These are phyloP conservation scores for Mycena rosella DNA, from an alignment of 768 basidiomycete genomes.

Conservation along the genomic window DNA sequence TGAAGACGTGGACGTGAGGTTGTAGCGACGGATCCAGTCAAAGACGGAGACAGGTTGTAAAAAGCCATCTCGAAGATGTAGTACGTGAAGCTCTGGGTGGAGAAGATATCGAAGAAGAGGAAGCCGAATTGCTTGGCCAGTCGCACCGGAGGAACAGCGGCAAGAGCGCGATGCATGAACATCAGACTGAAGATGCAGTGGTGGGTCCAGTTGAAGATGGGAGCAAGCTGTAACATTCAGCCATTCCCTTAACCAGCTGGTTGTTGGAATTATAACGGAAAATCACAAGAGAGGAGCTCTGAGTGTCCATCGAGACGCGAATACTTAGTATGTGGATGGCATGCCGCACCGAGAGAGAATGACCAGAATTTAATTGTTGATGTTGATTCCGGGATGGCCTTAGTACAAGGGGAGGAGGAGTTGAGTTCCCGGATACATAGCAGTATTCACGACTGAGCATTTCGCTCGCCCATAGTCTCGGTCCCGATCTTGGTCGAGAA, in stretches of 20 bases:
- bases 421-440: conserved; percentile 97
- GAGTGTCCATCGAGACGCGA: no score
- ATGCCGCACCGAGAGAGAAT: no score
- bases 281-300: conserved; percentile 83
- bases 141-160: no score
- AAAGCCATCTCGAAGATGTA: no score
- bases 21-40: no score
- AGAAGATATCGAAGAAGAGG: no score
- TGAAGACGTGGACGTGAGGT: no score
- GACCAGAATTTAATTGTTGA: conserved; percentile 99
- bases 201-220: conserved; percentile 95
- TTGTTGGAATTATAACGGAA: conserved; percentile 85
- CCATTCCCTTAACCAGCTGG: conserved; percentile 80
- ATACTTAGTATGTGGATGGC: no score
- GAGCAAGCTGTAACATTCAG: conserved; percentile 95
- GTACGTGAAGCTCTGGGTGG: no score
- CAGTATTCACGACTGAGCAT: conserved; percentile 99
- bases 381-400: conserved; percentile 99
- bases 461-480: conserved; percentile 99
- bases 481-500: conserved; percentile 99
- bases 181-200: conserved; percentile 98
- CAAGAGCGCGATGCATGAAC: no score
- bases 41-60: no score
- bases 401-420: conserved; percentile 99
- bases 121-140: no score